A percentile compares a stretch with the other conserved stretches of the same genome.
Conservation (phyloP, 371 early-diverging fungal species). For the Parasitella parasitica region DNA sequence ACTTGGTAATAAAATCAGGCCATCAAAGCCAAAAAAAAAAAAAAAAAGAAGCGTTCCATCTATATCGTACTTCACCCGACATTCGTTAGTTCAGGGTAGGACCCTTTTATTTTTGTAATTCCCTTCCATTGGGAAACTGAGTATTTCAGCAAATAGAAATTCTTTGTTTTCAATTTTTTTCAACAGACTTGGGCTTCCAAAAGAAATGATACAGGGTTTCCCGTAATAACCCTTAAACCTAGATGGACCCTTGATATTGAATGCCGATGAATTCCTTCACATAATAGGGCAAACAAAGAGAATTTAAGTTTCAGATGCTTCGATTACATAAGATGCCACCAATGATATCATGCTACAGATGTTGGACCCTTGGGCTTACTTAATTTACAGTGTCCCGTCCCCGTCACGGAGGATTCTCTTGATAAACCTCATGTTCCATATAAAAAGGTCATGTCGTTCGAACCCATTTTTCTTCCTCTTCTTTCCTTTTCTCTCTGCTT, state of each 20-base stretch:
- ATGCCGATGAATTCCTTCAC: neutral
- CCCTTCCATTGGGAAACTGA: neutral
- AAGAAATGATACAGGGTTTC: neutral
- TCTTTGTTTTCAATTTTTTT: neutral
- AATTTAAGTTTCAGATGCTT: neutral
- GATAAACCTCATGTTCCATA: neutral
- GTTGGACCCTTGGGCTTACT: conserved; percentile 11
- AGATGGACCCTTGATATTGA: conserved; percentile 7
- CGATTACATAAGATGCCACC: conserved; percentile 5
- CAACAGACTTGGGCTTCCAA: neutral
- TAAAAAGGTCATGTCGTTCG: neutral
- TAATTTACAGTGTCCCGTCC: conserved; percentile 5
- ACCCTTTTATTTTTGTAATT: neutral
- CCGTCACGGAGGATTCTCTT: neutral
- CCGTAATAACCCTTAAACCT: neutral
- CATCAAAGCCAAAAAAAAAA: too few species aligned
- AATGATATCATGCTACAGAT: neutral
- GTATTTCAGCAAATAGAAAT: neutral
- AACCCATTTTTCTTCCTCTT: neutral
- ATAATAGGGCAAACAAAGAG: neutral
- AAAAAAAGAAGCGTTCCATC: too few species aligned
- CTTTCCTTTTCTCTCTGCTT: neutral
- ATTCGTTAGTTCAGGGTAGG: conserved; percentile 1
- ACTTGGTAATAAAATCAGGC: neutral
- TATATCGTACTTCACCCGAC: neutral